Evolutionary conservation across 257 asterid species (phyloP).

Genomic region (Hygrophila difformis): DNA sequence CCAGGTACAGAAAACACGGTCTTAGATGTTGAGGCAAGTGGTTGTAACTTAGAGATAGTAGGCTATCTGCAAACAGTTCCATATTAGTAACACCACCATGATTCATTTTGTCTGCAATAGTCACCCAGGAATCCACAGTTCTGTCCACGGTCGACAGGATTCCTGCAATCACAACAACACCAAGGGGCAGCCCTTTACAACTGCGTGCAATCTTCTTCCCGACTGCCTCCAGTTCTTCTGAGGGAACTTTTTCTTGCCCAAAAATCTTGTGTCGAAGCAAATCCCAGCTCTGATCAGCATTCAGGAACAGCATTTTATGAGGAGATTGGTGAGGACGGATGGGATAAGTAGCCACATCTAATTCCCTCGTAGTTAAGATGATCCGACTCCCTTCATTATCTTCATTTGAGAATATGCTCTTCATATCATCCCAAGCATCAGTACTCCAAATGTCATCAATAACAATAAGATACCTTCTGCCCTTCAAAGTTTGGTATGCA

Average conservation of each 20-base stretch:
- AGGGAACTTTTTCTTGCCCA: constrained; percentile 17
- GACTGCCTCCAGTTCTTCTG: constrained; percentile 17
- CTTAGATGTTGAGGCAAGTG: constrained; percentile 28
- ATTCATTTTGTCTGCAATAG: constrained; percentile 17
- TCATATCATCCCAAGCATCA: constrained; percentile 21
- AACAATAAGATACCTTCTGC: constrained; percentile 27
- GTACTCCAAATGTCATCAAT: constrained; percentile 30
- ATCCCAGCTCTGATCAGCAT: constrained; percentile 27
- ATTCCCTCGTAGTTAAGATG: constrained; percentile 24
- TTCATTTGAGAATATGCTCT: constrained; percentile 28
- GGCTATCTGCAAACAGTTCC: constrained; percentile 14
- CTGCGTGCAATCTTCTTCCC: constrained; percentile 24
- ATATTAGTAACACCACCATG: constrained; percentile 14
- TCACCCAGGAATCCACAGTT: constrained; percentile 16
- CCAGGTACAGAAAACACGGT: constrained; percentile 30
- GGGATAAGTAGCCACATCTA: constrained; percentile 18
- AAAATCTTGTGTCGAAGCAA: constrained; percentile 23
- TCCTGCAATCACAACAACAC: constrained; percentile 20
- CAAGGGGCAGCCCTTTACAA: constrained; percentile 28
- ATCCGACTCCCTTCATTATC: constrained; percentile 29
- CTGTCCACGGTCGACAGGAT: constrained; percentile 16
- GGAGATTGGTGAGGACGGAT: constrained; percentile 14
- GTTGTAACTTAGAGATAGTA: constrained; percentile 22
- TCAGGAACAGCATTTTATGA: constrained; percentile 24
- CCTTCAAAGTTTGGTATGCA: constrained; percentile 20